A percentile compares a stretch with the other conserved stretches of the same genome.
Conservation (phyloP, 23 red algal genomes). For the Gracilaria domingensis region DNA sequence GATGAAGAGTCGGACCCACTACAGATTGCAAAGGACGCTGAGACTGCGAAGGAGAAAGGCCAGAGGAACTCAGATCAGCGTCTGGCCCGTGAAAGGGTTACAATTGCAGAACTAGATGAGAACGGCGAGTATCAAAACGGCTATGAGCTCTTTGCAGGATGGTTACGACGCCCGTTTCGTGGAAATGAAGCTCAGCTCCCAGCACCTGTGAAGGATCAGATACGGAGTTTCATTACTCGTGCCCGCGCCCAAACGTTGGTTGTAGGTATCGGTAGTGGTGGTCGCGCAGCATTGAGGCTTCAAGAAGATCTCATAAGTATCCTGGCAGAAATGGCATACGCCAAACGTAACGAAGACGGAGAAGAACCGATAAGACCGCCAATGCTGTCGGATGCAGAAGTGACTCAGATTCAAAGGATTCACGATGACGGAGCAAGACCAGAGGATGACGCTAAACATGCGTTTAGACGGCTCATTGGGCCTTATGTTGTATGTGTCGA, state of each 20-base stretch:
- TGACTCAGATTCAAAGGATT: constrained; percentile 39
- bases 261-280: constrained; percentile 80
- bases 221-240: constrained; percentile 44
- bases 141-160: constrained; percentile 55
- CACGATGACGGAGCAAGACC: constrained; percentile 1
- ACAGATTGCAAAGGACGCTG: constrained; percentile 46
- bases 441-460: not conserved
- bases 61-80: constrained; percentile 22
- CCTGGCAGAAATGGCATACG: constrained; percentile 52
- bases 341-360: not conserved
- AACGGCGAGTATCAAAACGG: constrained; percentile 63
- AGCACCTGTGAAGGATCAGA: constrained; percentile 38
- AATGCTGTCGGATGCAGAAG: constrained; percentile 29
- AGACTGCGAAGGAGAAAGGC: constrained; percentile 18
- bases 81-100: constrained; percentile 32
- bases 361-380: constrained; percentile 40
- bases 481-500: constrained; percentile 51
- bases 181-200: constrained; percentile 43
- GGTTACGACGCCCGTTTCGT: constrained; percentile 41
- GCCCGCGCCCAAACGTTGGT: constrained; percentile 65
- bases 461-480: constrained; percentile 5
- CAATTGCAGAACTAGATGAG: constrained; percentile 55
- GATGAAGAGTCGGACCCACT: constrained; percentile 76
- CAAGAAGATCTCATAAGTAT: constrained; percentile 60
- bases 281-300: constrained; percentile 57